Evolutionary conservation across 768 basidiomycete species (phyloP).

Genomic region (Cyclocybe aegerita): DNA sequence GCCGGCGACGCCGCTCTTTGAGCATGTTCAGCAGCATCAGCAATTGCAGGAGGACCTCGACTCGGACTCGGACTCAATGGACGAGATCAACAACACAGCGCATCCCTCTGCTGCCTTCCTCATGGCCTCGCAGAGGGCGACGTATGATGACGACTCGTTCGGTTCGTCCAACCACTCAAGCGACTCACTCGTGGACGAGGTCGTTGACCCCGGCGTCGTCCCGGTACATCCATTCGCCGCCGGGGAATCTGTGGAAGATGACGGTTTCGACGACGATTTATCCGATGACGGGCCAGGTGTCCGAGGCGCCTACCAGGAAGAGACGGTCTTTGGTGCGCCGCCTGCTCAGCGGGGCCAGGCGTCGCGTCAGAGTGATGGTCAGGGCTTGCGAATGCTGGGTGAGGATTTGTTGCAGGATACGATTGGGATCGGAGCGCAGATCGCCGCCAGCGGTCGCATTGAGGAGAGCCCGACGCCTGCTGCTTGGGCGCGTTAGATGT

Average conservation of each 20-base stretch:
- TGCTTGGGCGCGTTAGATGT: conserved; percentile 22
- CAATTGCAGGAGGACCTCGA: conserved; percentile 26
- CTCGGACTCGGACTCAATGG: conserved; percentile 62
- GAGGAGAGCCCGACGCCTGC: conserved; percentile 71
- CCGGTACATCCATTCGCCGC: conserved; percentile 64
- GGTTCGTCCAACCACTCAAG: conserved; percentile 55
- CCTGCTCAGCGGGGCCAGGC: conserved; percentile 45
- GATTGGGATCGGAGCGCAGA: conserved; percentile 54
- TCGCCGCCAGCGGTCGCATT: conserved; percentile 45
- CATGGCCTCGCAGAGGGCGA: conserved; percentile 49
- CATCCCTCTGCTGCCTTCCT: conserved; percentile 75
- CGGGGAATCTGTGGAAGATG: conserved; percentile 30
- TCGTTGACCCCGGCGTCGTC: conserved; percentile 34
- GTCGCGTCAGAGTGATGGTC: conserved; percentile 20
- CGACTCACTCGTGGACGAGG: conserved; percentile 55
- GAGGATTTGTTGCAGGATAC: conserved; percentile 64
- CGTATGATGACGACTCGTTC: conserved; percentile 48
- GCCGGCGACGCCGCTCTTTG: conserved; percentile 15
- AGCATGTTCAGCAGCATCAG: conserved; percentile 1
- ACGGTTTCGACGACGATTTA: conserved; percentile 48
- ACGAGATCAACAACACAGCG: conserved; percentile 54
- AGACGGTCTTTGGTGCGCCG: conserved; percentile 72
- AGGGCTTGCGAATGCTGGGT: conserved; percentile 56
- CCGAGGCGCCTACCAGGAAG: conserved; percentile 44
- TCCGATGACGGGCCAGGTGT: conserved; percentile 40